Conservation (phyloP, 225 moss, liverwort and hornwort species). For the Physcomitrellopsis africana region DNA sequence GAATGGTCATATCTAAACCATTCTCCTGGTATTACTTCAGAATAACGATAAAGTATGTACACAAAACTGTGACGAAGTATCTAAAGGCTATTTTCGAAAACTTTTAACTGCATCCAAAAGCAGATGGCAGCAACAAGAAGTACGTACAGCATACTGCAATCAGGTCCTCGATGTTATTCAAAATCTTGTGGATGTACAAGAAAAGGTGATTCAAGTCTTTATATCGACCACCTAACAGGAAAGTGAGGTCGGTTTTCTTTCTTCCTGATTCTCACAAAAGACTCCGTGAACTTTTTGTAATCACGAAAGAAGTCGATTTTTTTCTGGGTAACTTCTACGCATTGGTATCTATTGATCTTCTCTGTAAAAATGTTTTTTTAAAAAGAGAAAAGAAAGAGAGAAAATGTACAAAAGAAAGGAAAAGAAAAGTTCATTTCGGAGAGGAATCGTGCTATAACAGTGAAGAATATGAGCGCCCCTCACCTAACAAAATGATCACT, state of each 20-base stretch:
- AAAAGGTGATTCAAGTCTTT: neutral
- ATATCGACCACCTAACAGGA: neutral
- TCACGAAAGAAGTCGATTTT: neutral
- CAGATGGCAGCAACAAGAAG: neutral
- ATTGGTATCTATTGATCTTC: neutral
- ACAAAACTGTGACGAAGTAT: neutral
- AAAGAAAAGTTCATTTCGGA: conserved; percentile 1
- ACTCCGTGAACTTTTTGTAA: neutral
- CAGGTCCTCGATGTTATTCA: neutral
- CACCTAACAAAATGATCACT: conserved; percentile 1
- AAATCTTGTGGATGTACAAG: neutral
- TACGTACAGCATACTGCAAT: too few species aligned
- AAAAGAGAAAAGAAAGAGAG: too few species aligned
- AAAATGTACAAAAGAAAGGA: too few species aligned
- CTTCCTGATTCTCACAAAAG: neutral
- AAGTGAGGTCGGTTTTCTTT: neutral
- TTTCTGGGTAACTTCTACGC: neutral
- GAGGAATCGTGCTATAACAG: neutral
- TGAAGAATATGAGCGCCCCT: neutral
- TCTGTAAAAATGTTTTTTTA: neutral
- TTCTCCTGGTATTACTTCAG: too few species aligned
- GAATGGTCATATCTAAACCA: too few species aligned
- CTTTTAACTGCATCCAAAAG: neutral
- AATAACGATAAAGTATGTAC: neutral
- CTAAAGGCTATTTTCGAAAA: neutral